Conservation (phyloP, 768 basidiomycete genomes). For the Leccinum uliginosum region DNA sequence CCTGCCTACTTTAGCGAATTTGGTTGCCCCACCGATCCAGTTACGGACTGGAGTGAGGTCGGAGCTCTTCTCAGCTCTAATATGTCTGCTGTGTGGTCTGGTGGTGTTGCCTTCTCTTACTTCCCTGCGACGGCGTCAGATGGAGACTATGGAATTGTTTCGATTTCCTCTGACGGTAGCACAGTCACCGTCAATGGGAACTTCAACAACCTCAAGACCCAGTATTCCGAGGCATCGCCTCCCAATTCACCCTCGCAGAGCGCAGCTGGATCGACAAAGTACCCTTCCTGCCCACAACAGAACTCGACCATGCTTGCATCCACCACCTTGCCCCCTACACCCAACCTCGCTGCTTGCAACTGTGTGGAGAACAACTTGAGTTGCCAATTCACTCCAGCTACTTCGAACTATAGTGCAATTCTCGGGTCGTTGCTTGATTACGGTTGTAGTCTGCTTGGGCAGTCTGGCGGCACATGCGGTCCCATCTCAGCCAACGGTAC, state of each 20-base stretch:
- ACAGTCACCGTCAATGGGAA: constrained; percentile 69
- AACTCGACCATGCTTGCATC: constrained; percentile 62
- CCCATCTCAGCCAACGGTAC: constrained; percentile 71
- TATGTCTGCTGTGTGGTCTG: constrained; percentile 81
- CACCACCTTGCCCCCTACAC: constrained; percentile 74
- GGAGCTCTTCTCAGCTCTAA: constrained; percentile 64
- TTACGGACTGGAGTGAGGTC: constrained; percentile 74
- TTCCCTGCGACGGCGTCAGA: constrained; percentile 73
- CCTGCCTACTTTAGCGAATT: constrained; percentile 90
- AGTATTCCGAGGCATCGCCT: constrained; percentile 54
- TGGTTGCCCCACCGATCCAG: constrained; percentile 65
- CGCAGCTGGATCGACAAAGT: constrained; percentile 46
- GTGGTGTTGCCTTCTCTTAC: constrained; percentile 86
- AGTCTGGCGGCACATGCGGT: constrained; percentile 55
- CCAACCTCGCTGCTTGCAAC: constrained; percentile 72
- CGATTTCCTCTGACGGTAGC: constrained; percentile 57
- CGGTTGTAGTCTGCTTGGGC: constrained; percentile 64
- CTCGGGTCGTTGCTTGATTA: constrained; percentile 60
- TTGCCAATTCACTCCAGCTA: constrained; percentile 68
- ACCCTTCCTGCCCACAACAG: constrained; percentile 58
- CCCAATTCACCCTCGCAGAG: constrained; percentile 62
- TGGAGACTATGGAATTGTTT: constrained; percentile 85
- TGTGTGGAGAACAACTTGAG: constrained; percentile 67
- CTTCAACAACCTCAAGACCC: constrained; percentile 57
- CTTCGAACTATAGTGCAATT: constrained; percentile 54